These are phyloP conservation scores for Boletus rubroflammeus DNA, from an alignment of 768 basidiomycete genomes.

Conservation along the genomic window DNA sequence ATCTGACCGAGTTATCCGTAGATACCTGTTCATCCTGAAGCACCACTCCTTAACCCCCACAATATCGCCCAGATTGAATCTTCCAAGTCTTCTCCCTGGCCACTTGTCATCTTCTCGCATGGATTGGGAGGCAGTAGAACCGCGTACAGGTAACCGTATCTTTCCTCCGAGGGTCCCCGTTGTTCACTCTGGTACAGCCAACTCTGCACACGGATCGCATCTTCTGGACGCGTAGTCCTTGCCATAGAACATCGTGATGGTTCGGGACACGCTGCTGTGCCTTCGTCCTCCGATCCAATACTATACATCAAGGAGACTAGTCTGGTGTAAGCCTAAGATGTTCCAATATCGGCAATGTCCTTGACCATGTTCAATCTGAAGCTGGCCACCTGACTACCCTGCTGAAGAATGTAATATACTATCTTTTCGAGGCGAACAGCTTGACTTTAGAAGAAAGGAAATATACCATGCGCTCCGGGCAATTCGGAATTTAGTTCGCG, in stretches of 20 bases:
- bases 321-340: slow-evolving; percentile 42
- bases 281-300: slow-evolving; percentile 30
- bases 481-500: slow-evolving; percentile 51
- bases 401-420: slow-evolving; percentile 29
- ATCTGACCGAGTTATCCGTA: slow-evolving; percentile 19
- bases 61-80: neutral
- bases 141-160: slow-evolving; percentile 52
- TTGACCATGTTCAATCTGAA: slow-evolving; percentile 3
- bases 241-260: slow-evolving; percentile 86
- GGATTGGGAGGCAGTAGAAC: slow-evolving; percentile 74
- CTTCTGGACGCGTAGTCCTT: slow-evolving; percentile 76
- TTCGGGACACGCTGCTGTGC: slow-evolving; percentile 52
- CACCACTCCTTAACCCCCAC: slow-evolving; percentile 44
- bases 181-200: slow-evolving; percentile 41
- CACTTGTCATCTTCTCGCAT: slow-evolving; percentile 81
- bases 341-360: neutral
- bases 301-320: slow-evolving; percentile 57
- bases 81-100: slow-evolving; percentile 48
- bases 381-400: slow-evolving; percentile 25
- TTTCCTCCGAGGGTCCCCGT: neutral
- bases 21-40: slow-evolving; percentile 57
- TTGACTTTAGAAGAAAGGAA: slow-evolving; percentile 66
- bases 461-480: slow-evolving; percentile 60
- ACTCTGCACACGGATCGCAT: slow-evolving; percentile 67
- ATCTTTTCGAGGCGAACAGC: slow-evolving; percentile 64